Percentiles rank a stretch among this genome's conserved stretches.
phyloP scores from a whole-genome alignment of 805 yeast species.

The Metschnikowia lochheadii region DNA sequence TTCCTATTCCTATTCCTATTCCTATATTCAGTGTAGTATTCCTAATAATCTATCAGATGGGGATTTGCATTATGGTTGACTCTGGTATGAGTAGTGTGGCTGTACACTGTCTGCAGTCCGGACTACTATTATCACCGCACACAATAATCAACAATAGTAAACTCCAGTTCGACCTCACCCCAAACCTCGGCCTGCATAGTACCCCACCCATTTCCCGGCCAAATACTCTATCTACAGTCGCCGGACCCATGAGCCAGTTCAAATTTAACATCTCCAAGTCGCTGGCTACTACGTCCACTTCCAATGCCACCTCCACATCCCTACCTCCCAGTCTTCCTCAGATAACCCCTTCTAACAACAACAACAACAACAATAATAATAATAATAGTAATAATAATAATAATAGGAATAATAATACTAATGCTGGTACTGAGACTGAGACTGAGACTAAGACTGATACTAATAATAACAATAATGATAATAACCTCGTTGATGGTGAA shows the following conservation, averaged over 20 bases:
- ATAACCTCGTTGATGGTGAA: too few species aligned
- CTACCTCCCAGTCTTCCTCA: conserved; percentile 4
- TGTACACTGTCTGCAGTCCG: background rate
- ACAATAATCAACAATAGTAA: background rate
- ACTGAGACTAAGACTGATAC: too few species aligned
- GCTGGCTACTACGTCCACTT: conserved; percentile 40
- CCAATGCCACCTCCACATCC: conserved; percentile 29
- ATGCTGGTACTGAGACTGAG: too few species aligned
- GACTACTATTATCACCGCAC: background rate
- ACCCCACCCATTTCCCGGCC: background rate
- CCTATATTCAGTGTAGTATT: too few species aligned
- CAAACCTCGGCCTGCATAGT: background rate
- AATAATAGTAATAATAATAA: too few species aligned
- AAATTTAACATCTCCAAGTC: conserved; percentile 35
- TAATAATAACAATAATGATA: too few species aligned
- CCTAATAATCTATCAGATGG: too few species aligned
- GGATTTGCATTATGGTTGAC: too few species aligned
- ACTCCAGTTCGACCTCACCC: background rate
- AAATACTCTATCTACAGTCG: background rate
- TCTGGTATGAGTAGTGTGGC: background rate
- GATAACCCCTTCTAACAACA: background rate
- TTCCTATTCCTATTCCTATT: too few species aligned
- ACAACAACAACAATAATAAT: too few species aligned
- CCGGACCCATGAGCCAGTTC: conserved; percentile 1
- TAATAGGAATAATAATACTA: too few species aligned